Evolutionary conservation across 2,329 filamentous ascomycete genomes (phyloP), one percentile per base, ranked within the genome.

Genomic region (Cordyceps fumosorosea): DNA sequence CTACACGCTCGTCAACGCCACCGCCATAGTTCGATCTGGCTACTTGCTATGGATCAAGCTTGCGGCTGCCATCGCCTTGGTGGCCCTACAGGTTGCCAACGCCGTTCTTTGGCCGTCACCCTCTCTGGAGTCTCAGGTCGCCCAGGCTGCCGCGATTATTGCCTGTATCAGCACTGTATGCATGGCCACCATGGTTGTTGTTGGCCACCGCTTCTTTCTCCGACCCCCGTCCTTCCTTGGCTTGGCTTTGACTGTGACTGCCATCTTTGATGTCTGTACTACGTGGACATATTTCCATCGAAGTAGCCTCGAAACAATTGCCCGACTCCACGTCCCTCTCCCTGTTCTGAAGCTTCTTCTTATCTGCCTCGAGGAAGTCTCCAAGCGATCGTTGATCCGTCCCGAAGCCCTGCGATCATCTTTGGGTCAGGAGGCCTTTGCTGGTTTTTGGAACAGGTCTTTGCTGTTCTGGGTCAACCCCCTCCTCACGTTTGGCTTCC

Each of bases 271-370:
- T 26, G 62, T 71, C 14, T 70, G 72, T 0, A 65, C 68, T 5
- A 65, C 68, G 1, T 65, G 74, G 29, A 76, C 75, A 0, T 66
- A 73, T 0, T 75, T 71, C 67, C 66, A 75, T 7, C 68, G 73
- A 8, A 63, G 60, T 16, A 62, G 60, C 3, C 63, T 71, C 44
- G 24, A 56, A 2, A 29, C 61, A 2, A 67, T 75, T 29, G 71
- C 69, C 0, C 59, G 55, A 18, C 60, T 75, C 1, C 72, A 71
- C 42, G 68, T 68, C 0, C 60, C 68, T 0, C 65, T 68, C 0
- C 63, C 75, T 1, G 66, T 42, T 0, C 50, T 68, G 26, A 76
- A 75, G 65, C 51, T 64, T 2, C 3, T 67, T 1, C 64, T 75
- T 0, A 64, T 76, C 12, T 32, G 70, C 0, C 52, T 75, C 1